These are phyloP conservation scores for Furcasterigmium furcatum DNA, from an alignment of 2,329 filamentous ascomycete genomes.

Conservation along the genomic window DNA sequence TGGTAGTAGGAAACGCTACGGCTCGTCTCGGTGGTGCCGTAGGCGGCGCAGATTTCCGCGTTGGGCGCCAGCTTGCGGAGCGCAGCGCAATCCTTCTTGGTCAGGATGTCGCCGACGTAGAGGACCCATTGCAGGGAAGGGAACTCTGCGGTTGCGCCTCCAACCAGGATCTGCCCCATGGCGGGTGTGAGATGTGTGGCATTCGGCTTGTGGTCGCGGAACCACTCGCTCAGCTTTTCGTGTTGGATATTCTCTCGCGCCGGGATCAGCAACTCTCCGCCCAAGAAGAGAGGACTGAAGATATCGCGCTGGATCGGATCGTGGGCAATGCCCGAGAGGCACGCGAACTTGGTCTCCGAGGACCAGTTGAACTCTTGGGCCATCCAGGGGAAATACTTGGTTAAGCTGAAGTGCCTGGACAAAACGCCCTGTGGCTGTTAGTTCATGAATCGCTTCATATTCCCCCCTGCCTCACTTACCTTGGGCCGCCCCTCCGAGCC, in stretches of 20 bases:
- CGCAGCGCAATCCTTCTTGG: slow-evolving; percentile 74
- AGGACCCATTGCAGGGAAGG: slow-evolving; percentile 75
- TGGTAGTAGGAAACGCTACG: slow-evolving; percentile 81
- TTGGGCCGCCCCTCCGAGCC: slow-evolving; percentile 80
- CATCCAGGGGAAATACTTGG: slow-evolving; percentile 95
- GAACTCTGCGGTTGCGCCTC: slow-evolving; percentile 74
- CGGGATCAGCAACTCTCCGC: slow-evolving; percentile 75
- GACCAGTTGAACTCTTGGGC: slow-evolving; percentile 73
- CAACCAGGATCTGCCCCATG: slow-evolving; percentile 91
- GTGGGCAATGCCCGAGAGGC: slow-evolving; percentile 78
- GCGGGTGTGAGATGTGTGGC: slow-evolving; percentile 91
- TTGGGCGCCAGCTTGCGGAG: slow-evolving; percentile 76
- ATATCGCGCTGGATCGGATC: slow-evolving; percentile 69
- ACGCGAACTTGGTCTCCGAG: slow-evolving; percentile 72
- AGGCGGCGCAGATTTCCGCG: slow-evolving; percentile 78
- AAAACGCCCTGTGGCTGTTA: slow-evolving; percentile 56
- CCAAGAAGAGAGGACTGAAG: slow-evolving; percentile 86
- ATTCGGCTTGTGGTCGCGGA: slow-evolving; percentile 69
- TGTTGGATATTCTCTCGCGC: slow-evolving; percentile 81
- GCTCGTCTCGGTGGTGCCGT: slow-evolving; percentile 83
- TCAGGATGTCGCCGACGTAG: slow-evolving; percentile 89
- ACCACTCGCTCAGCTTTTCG: slow-evolving; percentile 86
- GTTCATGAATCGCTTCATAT: background rate
- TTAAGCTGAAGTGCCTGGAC: slow-evolving; percentile 81
- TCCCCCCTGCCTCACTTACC: slow-evolving; percentile 11